phyloP scores from a whole-genome alignment of 1,139 yeast genomes.

The Nadsonia starkeyi-henricii region DNA sequence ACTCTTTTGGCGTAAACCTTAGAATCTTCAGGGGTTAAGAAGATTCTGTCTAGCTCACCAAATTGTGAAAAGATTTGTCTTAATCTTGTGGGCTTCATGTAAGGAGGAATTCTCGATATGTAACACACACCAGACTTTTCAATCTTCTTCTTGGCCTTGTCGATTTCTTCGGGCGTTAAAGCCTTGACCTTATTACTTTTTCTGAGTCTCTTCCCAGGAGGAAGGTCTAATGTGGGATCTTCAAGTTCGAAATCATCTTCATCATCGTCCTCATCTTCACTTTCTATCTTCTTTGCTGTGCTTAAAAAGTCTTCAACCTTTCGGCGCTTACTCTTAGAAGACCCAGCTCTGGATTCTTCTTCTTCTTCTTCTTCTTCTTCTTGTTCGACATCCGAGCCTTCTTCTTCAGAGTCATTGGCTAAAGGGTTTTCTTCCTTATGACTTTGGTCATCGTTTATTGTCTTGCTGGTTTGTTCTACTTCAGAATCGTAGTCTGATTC shows the following conservation, averaged over 20 bases:
- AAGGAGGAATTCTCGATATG: constrained; percentile 83
- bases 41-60: constrained; percentile 77
- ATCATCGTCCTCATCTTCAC: constrained; percentile 7
- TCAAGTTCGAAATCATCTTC: constrained; percentile 6
- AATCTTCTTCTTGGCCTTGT: constrained; percentile 26
- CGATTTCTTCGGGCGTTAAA: constrained; percentile 20
- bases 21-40: constrained; percentile 75
- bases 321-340: constrained; percentile 2
- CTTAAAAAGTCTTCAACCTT: constrained; percentile 2
- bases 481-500: not conserved
- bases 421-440: constrained; percentile 4
- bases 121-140: constrained; percentile 84
- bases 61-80: constrained; percentile 67
- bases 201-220: not conserved
- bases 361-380: constrained; percentile 9
- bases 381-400: constrained; percentile 1
- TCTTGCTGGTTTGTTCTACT: not conserved
- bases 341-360: constrained; percentile 4
- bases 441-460: not conserved
- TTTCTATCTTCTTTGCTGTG: constrained; percentile 6
- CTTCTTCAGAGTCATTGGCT: constrained; percentile 2
- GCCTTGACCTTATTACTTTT: constrained; percentile 17
- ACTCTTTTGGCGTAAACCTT: constrained; percentile 51
- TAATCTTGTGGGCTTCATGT: constrained; percentile 88
- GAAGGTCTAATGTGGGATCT: not conserved